Evolutionary conservation across 257 asterid species (phyloP).

Genomic region (Osmanthus fragrans): DNA sequence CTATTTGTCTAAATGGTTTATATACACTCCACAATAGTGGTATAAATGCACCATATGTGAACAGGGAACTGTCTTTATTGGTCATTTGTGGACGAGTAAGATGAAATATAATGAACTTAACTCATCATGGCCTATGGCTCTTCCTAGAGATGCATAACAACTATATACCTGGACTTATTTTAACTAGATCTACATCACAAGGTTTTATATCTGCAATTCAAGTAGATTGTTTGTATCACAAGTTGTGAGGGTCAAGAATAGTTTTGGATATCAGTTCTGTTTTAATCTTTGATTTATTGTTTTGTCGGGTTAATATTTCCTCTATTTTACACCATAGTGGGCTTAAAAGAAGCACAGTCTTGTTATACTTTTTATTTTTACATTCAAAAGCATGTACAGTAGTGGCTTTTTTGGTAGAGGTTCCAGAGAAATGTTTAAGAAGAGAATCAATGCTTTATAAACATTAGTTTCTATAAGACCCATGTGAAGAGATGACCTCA

Average conservation of each 20-base stretch:
- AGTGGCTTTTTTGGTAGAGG: not conserved
- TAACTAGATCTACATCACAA: not conserved
- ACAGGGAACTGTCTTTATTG: not conserved
- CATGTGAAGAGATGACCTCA: not conserved
- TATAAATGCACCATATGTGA: not conserved
- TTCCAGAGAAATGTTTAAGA: not conserved
- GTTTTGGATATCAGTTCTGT: not conserved
- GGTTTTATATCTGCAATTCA: not conserved
- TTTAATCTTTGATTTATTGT: not conserved
- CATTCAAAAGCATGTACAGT: not conserved
- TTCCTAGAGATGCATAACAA: not conserved
- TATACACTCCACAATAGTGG: not conserved
- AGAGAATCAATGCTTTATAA: constrained; percentile 1
- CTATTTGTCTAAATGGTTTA: not conserved
- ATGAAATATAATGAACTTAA: not conserved
- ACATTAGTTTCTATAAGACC: not conserved
- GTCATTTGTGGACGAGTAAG: not conserved
- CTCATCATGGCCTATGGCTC: not conserved
- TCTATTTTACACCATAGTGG: constrained; percentile 7
- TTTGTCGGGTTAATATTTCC: not conserved
- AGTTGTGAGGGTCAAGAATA: not conserved
- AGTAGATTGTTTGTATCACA: not conserved
- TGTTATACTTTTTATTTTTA: not conserved
- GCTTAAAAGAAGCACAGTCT: not conserved
- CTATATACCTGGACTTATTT: not conserved